Conservation (phyloP, 78 protist genomes). For the Pirum gemmata region DNA sequence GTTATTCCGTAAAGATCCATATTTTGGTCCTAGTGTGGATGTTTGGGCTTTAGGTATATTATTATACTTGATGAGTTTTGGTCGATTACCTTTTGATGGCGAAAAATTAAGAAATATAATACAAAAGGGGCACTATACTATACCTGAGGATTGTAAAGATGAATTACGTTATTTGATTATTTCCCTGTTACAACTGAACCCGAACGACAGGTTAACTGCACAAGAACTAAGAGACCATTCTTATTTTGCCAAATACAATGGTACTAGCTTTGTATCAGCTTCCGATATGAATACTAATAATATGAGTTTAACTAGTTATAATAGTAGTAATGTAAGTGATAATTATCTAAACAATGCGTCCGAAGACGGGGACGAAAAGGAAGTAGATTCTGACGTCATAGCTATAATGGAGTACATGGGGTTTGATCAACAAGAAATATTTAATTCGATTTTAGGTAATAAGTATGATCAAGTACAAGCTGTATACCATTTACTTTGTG, state of each 20-base stretch:
- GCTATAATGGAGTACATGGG: constrained; percentile 36
- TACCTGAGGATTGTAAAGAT: not conserved
- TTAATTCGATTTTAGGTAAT: not conserved
- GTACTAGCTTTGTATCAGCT: not conserved
- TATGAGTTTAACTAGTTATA: not conserved
- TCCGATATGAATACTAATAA: no score
- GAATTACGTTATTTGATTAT: not conserved
- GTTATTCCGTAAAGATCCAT: constrained; percentile 37
- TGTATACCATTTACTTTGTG: constrained; percentile 28
- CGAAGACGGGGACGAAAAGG: constrained; percentile 1
- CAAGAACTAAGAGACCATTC: not conserved
- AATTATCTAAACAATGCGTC: no score
- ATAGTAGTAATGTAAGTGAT: not conserved
- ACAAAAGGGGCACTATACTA: not conserved
- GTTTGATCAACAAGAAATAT: not conserved
- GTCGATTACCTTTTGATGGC: constrained; percentile 12
- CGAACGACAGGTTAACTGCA: constrained; percentile 17
- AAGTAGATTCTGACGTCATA: constrained; percentile 11
- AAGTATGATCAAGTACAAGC: constrained; percentile 32
- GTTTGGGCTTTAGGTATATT: constrained; percentile 47
- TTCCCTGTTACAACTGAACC: constrained; percentile 19
- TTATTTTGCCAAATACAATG: not conserved
- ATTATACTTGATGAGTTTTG: constrained; percentile 1
- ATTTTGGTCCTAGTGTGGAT: constrained; percentile 60
- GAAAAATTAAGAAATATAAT: constrained; percentile 9